Evolutionary conservation across 1,284 basidiomycete species (phyloP), one percentile per base, ranked within the genome.

Genomic region (Phaffia rhodozyma): DNA sequence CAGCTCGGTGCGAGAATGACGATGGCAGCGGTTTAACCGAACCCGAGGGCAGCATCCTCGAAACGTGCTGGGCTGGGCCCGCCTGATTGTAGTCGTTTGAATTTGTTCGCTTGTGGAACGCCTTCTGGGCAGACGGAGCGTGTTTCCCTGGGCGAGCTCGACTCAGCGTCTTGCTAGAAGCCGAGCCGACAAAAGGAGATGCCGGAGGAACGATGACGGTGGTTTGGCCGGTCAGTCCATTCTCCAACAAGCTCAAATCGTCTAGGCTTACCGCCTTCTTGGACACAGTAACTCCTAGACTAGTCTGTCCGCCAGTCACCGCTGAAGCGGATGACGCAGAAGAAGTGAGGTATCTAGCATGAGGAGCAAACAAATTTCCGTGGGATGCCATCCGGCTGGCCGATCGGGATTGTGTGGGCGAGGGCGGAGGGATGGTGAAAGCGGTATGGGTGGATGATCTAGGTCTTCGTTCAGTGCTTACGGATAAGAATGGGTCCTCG

Each of bases 181-280:
- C 52, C 43, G 29, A 11, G 60, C 60, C 23, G 23, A 48, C 32
- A 54, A 43, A 27, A 27, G 29, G 16, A 23, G 49, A 29, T 52
- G 34, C 6, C 5, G 51, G 3, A 20, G n/a, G 38, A 9, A 9
- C 32, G 9, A 9, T 34, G 32, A 34, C 32, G 9, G 9, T 9
- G 9, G 9, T 9, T 34, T 34, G 32, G 32, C 32, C 32, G 27
- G 51, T 11, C 13, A n/a, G 23, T 29, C 52, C 23, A 21, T 25
- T 38, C 11, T 54, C 58, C 3, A 52, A 27, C 18, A 64, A 49
- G 47, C 61, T 55, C 20, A 66, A 51, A 48, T 66, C 62, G 57
- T 66, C 64, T 30, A 66, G 49, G 29, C 54, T 57, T 38, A 58
- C 60, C 0, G 64, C 64, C 56, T 66, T 66, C 60, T 66, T 66